A percentile compares a stretch with the other conserved stretches of the same genome.
Evolutionary conservation across 139 green algal genomes (phyloP).

Genomic region (Auxenochlorella pyrenoidosa): DNA sequence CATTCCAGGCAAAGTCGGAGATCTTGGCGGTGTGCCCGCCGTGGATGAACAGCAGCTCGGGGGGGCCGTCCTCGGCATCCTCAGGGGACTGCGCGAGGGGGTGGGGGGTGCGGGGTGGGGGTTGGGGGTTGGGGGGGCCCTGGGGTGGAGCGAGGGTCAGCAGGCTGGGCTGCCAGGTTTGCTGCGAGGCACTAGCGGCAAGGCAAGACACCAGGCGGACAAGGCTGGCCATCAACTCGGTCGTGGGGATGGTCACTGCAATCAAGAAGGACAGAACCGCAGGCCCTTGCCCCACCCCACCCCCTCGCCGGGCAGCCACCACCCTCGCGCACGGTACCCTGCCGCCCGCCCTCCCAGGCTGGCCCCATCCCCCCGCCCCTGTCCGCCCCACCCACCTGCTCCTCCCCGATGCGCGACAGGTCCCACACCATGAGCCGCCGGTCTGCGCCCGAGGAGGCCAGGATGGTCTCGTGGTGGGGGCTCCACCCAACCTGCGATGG

Average conservation of each 20-base stretch:
- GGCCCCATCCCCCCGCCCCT: neutral
- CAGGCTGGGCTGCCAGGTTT: neutral
- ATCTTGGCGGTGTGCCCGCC: slow-evolving; percentile 94
- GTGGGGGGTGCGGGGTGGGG: neutral
- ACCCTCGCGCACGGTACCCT: too few species aligned
- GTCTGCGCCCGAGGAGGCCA: slow-evolving; percentile 95
- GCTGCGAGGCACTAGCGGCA: too few species aligned
- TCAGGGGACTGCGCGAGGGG: slow-evolving; percentile 75
- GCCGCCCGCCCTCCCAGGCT: too few species aligned
- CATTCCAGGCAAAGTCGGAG: slow-evolving; percentile 97
- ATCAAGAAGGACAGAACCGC: too few species aligned
- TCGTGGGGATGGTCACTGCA: too few species aligned
- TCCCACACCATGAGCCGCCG: slow-evolving; percentile 98
- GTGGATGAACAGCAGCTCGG: slow-evolving; percentile 96
- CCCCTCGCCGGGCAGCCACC: too few species aligned
- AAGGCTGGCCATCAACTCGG: too few species aligned
- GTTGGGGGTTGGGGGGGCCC: neutral
- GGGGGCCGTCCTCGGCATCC: slow-evolving; percentile 97
- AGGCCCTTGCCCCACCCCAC: too few species aligned
- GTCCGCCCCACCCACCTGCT: slow-evolving; percentile 73
- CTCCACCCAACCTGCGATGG: slow-evolving; percentile 89
- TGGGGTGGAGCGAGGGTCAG: neutral
- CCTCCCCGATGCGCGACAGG: slow-evolving; percentile 93
- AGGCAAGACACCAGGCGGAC: too few species aligned
- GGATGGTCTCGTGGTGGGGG: slow-evolving; percentile 95